Conservation (phyloP, 2,329 filamentous ascomycete species). For the Xylariaceae sp. region DNA sequence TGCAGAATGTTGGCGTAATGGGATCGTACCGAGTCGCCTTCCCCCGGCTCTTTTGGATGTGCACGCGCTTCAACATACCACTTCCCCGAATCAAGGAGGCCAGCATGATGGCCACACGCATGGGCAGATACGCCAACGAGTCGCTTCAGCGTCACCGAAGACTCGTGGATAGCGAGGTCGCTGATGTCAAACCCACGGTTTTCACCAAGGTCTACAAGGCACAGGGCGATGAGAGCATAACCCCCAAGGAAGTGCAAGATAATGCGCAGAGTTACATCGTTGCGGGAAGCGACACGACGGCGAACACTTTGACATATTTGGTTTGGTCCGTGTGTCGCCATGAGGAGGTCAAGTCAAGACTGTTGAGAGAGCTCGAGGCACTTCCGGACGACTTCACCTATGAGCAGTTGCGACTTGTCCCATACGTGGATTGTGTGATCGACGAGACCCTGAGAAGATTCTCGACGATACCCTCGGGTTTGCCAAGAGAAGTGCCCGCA, state of each 20-base stretch:
- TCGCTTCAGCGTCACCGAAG: constrained; percentile 22
- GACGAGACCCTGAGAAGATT: constrained; percentile 33
- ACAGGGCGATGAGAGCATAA: constrained; percentile 25
- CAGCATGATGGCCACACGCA: constrained; percentile 10
- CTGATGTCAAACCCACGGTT: constrained; percentile 29
- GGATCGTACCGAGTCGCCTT: constrained; percentile 28
- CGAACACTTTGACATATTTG: constrained; percentile 44
- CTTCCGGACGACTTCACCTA: constrained; percentile 27
- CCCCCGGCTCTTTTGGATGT: constrained; percentile 27
- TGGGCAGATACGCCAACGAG: constrained; percentile 27
- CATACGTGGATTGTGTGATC: constrained; percentile 32
- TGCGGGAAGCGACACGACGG: constrained; percentile 49
- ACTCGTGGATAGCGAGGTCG: constrained; percentile 20
- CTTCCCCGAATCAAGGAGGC: constrained; percentile 27
- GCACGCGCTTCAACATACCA: constrained; percentile 20
- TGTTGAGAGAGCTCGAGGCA: constrained; percentile 19
- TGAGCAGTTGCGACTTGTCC: constrained; percentile 31
- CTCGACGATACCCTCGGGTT: constrained; percentile 29
- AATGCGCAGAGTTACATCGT: constrained; percentile 38
- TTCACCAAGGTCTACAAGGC: constrained; percentile 37
- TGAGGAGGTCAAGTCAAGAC: constrained; percentile 27
- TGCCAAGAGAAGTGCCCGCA: constrained; percentile 33
- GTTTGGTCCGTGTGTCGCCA: constrained; percentile 37
- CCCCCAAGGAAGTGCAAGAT: constrained; percentile 12
- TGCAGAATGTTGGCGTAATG: constrained; percentile 30